A percentile compares a stretch with the other conserved stretches of the same genome.
Conservation (phyloP, 2,329 filamentous ascomycete species). For the Trichophyton equinum region DNA sequence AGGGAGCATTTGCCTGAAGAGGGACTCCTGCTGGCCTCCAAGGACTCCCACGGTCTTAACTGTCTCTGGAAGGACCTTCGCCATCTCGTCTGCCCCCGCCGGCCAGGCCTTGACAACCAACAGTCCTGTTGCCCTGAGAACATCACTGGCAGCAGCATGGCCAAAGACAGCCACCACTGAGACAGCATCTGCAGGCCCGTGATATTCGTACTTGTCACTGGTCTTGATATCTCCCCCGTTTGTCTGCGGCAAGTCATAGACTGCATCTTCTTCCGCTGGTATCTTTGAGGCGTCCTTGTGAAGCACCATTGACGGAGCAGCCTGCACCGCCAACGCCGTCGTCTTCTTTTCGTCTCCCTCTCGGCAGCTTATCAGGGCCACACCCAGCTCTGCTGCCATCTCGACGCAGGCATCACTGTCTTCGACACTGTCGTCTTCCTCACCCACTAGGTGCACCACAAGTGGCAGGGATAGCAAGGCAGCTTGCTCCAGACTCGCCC, state of each 20-base stretch:
- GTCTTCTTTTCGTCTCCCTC: neutral
- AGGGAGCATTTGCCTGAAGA: too few relatives aligned
- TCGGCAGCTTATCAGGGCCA: neutral
- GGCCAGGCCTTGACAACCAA: neutral
- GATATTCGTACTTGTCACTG: neutral
- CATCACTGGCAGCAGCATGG: neutral
- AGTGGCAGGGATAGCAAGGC: neutral
- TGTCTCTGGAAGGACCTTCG: constrained; percentile 64
- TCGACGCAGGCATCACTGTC: neutral
- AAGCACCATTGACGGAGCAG: neutral
- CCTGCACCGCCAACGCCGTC: neutral
- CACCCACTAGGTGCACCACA: neutral
- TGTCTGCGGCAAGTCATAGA: neutral
- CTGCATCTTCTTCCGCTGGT: neutral
- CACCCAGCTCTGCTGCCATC: neutral
- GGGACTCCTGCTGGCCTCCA: constrained; percentile 55
- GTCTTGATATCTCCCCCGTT: neutral
- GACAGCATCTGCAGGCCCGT: neutral
- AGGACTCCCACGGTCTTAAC: constrained; percentile 61
- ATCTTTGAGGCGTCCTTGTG: neutral
- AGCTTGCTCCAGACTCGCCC: neutral
- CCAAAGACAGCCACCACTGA: neutral
- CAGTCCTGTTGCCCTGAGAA: neutral
- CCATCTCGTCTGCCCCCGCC: constrained; percentile 63
- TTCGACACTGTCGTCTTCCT: neutral